A percentile compares a stretch with the other conserved stretches of the same genome.
Conservation (phyloP, 768 basidiomycete genomes). For the Mycena polygramma region DNA sequence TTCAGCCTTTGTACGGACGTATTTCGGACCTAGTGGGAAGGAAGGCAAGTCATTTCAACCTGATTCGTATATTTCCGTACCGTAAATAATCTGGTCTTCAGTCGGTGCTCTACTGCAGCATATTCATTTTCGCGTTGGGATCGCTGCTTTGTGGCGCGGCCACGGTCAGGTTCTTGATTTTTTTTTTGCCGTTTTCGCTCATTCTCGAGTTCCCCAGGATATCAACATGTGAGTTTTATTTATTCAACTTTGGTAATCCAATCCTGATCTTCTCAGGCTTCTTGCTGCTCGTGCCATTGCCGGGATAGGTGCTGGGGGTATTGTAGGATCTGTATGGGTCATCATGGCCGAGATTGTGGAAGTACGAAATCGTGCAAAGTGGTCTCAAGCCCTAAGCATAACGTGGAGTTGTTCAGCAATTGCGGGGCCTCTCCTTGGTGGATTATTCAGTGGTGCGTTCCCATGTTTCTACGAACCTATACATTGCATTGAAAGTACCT, state of each 20-base stretch:
- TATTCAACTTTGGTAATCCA: background rate
- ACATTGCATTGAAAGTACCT: constrained; percentile 37
- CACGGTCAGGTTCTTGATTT: constrained; percentile 58
- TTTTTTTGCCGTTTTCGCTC: constrained; percentile 35
- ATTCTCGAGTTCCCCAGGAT: constrained; percentile 51
- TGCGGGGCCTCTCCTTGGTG: constrained; percentile 87
- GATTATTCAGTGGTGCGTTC: constrained; percentile 79
- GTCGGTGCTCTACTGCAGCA: constrained; percentile 80
- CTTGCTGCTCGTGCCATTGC: constrained; percentile 56
- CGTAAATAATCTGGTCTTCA: constrained; percentile 44
- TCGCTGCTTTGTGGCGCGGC: constrained; percentile 86
- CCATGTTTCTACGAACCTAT: constrained; percentile 18
- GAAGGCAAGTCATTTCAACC: constrained; percentile 63
- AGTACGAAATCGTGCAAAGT: constrained; percentile 76
- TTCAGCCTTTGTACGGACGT: constrained; percentile 86
- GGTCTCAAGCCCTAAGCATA: constrained; percentile 87
- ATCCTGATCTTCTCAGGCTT: constrained; percentile 44
- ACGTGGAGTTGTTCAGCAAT: constrained; percentile 91
- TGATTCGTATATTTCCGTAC: constrained; percentile 7
- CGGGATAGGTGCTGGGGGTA: constrained; percentile 89
- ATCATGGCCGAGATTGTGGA: constrained; percentile 89
- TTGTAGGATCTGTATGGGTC: constrained; percentile 88
- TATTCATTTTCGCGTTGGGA: constrained; percentile 80
- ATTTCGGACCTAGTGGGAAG: constrained; percentile 85
- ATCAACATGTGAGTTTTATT: constrained; percentile 44